These are phyloP conservation scores for Adansonia gregorii DNA, from an alignment of 441 rosid genomes.

Conservation along the genomic window DNA sequence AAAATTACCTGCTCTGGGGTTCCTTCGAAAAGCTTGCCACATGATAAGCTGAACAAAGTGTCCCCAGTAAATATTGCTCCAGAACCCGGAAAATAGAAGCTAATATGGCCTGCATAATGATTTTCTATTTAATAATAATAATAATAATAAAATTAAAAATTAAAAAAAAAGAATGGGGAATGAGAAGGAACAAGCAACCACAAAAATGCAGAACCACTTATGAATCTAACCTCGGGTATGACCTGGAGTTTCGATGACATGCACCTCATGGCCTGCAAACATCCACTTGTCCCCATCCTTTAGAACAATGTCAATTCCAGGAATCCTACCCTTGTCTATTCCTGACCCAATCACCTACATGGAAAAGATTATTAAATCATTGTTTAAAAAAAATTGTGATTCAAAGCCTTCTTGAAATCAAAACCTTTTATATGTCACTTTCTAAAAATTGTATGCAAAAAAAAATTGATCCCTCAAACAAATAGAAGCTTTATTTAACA, in stretches of 20 bases:
- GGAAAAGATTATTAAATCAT: constrained; percentile 20
- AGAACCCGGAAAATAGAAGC: constrained; percentile 91
- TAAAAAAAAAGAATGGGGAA: not conserved
- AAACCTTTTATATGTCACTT: too few species aligned
- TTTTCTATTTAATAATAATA: constrained; percentile 22
- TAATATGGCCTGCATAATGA: constrained; percentile 76
- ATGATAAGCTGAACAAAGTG: constrained; percentile 92
- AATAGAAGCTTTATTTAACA: too few species aligned
- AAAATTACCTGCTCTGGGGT: constrained; percentile 82
- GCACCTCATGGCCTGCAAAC: constrained; percentile 98
- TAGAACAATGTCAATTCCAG: constrained; percentile 87
- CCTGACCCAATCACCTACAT: constrained; percentile 90
- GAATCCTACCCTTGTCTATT: constrained; percentile 75
- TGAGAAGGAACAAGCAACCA: not conserved
- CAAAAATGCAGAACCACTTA: not conserved
- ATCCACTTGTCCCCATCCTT: constrained; percentile 96
- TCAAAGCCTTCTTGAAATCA: too few species aligned
- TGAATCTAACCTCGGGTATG: constrained; percentile 75
- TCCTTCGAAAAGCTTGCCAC: constrained; percentile 96
- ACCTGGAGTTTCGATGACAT: constrained; percentile 87
- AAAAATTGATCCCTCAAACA: too few species aligned
- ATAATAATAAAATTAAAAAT: not conserved
- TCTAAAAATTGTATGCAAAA: too few species aligned
- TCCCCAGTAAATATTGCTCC: constrained; percentile 92
- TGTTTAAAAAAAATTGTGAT: not conserved